These are phyloP conservation scores for Spergularia azorica DNA, from an alignment of 179 eudicot species.

Conservation along the genomic window DNA sequence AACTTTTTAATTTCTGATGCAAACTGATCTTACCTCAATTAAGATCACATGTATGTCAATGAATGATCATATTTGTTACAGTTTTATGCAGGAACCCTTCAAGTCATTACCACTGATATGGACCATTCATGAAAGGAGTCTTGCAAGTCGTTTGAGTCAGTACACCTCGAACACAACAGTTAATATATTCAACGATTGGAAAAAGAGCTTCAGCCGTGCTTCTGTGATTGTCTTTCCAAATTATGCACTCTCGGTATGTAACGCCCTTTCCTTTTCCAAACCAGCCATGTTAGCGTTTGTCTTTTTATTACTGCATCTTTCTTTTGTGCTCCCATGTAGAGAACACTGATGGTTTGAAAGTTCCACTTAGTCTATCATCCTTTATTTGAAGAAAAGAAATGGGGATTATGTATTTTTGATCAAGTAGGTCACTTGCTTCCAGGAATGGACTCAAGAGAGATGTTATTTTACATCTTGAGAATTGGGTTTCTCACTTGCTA, in stretches of 20 bases:
- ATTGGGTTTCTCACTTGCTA: too few relatives aligned
- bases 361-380: too few relatives aligned
- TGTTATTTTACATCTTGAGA: too few relatives aligned
- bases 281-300: neutral
- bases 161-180: conserved; percentile 45
- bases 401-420: too few relatives aligned
- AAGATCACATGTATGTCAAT: conserved; percentile 18
- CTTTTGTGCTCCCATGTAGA: neutral
- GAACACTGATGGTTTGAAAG: neutral
- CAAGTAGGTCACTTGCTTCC: too few relatives aligned
- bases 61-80: conserved; percentile 53
- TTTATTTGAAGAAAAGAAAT: too few relatives aligned
- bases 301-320: neutral
- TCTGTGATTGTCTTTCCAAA: conserved; percentile 83
- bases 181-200: conserved; percentile 67
- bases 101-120: conserved; percentile 36
- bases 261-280: neutral
- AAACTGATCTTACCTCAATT: neutral
- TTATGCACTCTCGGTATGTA: conserved; percentile 72
- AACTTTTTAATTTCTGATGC: too few relatives aligned
- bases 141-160: conserved; percentile 56
- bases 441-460: too few relatives aligned
- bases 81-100: conserved; percentile 62
- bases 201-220: conserved; percentile 65
- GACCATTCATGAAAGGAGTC: conserved; percentile 45